phyloP scores from a whole-genome alignment of 345 rosid species.

The Turritis glabra region DNA sequence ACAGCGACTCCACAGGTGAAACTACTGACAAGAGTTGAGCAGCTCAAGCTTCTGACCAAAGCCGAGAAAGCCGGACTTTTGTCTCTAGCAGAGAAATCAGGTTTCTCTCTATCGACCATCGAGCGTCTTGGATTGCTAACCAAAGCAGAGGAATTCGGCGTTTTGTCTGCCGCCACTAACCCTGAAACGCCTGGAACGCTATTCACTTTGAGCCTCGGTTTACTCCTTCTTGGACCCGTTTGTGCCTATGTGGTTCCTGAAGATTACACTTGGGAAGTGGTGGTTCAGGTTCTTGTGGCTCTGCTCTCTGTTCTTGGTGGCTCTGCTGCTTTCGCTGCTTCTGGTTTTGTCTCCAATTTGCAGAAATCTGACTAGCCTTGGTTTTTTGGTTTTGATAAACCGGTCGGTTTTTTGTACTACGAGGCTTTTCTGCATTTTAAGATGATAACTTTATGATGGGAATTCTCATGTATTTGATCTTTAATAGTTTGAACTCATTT shows the following conservation, averaged over 20 bases:
- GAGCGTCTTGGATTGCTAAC: constrained; percentile 94
- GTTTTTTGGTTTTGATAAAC: constrained; percentile 6
- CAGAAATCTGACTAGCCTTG: constrained; percentile 57
- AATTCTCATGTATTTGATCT: constrained; percentile 2
- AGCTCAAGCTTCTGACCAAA: constrained; percentile 80
- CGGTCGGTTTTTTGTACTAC: constrained; percentile 9
- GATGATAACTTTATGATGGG: neutral
- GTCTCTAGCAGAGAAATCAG: constrained; percentile 85
- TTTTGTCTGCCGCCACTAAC: constrained; percentile 85
- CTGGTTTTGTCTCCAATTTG: constrained; percentile 74
- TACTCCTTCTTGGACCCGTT: constrained; percentile 80
- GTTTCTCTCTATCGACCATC: constrained; percentile 78
- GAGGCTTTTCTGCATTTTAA: neutral
- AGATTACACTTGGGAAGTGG: constrained; percentile 68
- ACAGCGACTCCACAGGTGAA: constrained; percentile 49
- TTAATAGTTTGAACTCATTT: constrained; percentile 1
- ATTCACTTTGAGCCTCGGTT: constrained; percentile 59
- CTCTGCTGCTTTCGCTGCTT: constrained; percentile 90
- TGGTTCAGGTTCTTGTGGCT: constrained; percentile 61
- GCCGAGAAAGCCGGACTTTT: constrained; percentile 91
- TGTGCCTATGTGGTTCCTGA: constrained; percentile 83
- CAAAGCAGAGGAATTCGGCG: constrained; percentile 87
- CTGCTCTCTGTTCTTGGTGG: constrained; percentile 79
- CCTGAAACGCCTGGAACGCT: constrained; percentile 71
- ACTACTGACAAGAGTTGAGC: constrained; percentile 90